Evolutionary conservation across 2,329 filamentous ascomycete genomes (phyloP).

Genomic region (Macrophomina tecta): DNA sequence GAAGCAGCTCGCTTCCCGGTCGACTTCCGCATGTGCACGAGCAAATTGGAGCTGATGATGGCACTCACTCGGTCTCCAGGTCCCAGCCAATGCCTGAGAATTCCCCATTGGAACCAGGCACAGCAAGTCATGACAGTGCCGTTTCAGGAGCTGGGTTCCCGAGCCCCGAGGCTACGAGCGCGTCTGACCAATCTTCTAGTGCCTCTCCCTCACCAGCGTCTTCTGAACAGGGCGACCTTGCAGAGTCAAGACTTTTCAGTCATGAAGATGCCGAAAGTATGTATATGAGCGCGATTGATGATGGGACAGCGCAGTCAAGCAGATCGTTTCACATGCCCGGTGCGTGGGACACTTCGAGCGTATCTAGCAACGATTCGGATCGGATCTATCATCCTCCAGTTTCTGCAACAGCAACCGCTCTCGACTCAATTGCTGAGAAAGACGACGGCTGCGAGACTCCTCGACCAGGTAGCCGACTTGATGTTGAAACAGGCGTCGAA

Average conservation of each 20-base stretch:
- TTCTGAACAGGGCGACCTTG: slow-evolving; percentile 33
- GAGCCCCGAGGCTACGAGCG: neutral
- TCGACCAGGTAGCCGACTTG: slow-evolving; percentile 43
- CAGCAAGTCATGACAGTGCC: neutral
- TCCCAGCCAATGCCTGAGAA: slow-evolving; percentile 16
- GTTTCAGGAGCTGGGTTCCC: neutral
- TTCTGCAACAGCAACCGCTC: neutral
- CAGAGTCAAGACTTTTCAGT: slow-evolving; percentile 71
- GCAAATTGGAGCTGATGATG: neutral
- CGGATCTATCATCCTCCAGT: neutral
- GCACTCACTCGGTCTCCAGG: neutral
- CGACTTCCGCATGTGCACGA: neutral
- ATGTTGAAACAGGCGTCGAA: slow-evolving; percentile 18
- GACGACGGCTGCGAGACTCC: slow-evolving; percentile 49
- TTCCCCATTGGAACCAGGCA: neutral
- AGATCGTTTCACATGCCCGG: slow-evolving; percentile 45
- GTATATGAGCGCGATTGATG: slow-evolving; percentile 76
- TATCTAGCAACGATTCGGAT: slow-evolving; percentile 32
- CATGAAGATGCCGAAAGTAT: slow-evolving; percentile 85
- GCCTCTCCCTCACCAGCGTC: slow-evolving; percentile 23
- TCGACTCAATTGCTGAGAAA: slow-evolving; percentile 36
- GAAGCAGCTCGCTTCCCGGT: slow-evolving; percentile 9
- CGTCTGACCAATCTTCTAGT: slow-evolving; percentile 15
- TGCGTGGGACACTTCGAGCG: slow-evolving; percentile 47
- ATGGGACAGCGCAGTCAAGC: slow-evolving; percentile 37